phyloP scores from a whole-genome alignment of 768 basidiomycete species.

The Termitomyces sp. region DNA sequence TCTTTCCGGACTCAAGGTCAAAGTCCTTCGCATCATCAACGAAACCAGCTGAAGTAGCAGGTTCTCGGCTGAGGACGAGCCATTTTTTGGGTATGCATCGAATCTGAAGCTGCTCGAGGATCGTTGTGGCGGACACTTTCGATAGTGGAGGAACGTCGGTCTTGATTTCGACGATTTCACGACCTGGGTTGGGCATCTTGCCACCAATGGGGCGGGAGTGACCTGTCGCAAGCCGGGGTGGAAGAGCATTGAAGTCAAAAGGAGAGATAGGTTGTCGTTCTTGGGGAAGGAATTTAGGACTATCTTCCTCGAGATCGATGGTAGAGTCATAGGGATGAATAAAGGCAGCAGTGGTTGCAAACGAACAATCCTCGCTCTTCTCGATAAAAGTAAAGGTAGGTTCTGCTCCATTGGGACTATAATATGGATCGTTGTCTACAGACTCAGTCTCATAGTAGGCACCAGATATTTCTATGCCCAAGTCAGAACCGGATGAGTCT shows the following conservation, averaged over 20 bases:
- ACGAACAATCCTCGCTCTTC: conserved; percentile 14
- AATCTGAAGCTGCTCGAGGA: conserved; percentile 39
- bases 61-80: conserved; percentile 16
- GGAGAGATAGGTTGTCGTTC: conserved; percentile 33
- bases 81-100: conserved; percentile 36
- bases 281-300: conserved; percentile 25
- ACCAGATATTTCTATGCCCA: conserved; percentile 35
- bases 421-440: conserved; percentile 24
- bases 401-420: conserved; percentile 21
- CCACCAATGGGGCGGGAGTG: neutral
- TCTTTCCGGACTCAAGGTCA: neutral
- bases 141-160: conserved; percentile 18
- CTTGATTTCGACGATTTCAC: conserved; percentile 15
- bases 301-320: conserved; percentile 21
- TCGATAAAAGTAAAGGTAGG: conserved; percentile 15
- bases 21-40: neutral
- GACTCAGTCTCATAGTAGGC: conserved; percentile 36
- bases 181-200: conserved; percentile 1
- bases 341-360: conserved; percentile 41
- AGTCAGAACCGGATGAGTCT: conserved; percentile 16
- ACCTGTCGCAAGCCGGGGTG: conserved; percentile 20
- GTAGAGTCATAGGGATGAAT: conserved; percentile 41
- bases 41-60: neutral
- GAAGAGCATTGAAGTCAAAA: conserved; percentile 51
- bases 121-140: conserved; percentile 19